phyloP scores from a whole-genome alignment of 1,284 basidiomycete species.

The Moesziomyces antarcticus region DNA sequence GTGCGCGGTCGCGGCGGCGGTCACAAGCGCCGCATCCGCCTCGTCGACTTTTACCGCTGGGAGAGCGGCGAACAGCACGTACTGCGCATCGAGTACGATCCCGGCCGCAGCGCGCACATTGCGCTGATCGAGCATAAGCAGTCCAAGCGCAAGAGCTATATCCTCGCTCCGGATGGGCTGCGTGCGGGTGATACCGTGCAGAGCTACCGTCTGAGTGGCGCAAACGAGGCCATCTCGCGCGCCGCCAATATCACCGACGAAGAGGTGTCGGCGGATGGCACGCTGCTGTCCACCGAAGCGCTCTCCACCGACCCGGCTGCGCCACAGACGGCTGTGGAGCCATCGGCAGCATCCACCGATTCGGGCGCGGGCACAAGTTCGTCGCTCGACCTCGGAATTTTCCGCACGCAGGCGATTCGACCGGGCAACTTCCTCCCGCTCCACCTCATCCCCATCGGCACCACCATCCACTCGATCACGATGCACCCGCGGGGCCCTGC shows the following conservation, averaged over 20 bases:
- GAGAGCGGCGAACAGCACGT: conserved; percentile 86
- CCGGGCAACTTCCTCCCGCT: conserved; percentile 94
- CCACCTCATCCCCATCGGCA: conserved; percentile 89
- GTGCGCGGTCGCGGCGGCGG: conserved; percentile 90
- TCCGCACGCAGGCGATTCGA: conserved; percentile 85
- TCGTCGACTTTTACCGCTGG: conserved; percentile 82
- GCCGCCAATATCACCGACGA: conserved; percentile 20
- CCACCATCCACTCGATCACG: conserved; percentile 86
- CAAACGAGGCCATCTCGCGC: conserved; percentile 3
- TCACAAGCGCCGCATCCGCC: conserved; percentile 84
- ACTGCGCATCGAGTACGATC: conserved; percentile 95
- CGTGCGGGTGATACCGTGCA: conserved; percentile 88
- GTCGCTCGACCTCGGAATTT: conserved; percentile 81
- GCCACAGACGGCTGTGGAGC: conserved; percentile 30
- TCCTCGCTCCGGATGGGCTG: conserved; percentile 89
- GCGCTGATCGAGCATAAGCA: conserved; percentile 78
- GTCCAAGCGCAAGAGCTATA: conserved; percentile 79
- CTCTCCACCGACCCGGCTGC: conserved; percentile 35
- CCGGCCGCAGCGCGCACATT: conserved; percentile 91
- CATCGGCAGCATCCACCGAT: conserved; percentile 41
- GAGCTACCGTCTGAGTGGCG: conserved; percentile 75
- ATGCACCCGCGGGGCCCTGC: conserved; percentile 81
- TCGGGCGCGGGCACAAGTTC: conserved; percentile 70
- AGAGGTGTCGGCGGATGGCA: conserved; percentile 19
- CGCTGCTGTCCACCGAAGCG: conserved; percentile 11